phyloP scores from a whole-genome alignment of 192 early-diverging fungal species.

The Backusella australiensis region DNA sequence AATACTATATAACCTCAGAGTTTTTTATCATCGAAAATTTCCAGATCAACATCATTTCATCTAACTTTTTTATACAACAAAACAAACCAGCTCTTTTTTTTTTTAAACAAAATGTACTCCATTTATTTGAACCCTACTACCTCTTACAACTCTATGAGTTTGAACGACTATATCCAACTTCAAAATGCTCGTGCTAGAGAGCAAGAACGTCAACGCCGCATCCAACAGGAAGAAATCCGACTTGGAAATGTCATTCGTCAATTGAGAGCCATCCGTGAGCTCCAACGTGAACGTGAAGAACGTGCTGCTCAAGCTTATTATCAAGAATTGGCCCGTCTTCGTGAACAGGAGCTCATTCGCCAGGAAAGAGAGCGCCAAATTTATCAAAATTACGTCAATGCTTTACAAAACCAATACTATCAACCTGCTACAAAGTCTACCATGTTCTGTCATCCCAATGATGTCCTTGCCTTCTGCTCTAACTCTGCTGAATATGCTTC shows the following conservation, averaged over 20 bases:
- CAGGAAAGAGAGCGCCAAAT: conserved; percentile 2
- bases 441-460: not conserved
- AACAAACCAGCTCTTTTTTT: not conserved
- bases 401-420: not conserved
- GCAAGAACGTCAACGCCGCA: conserved; percentile 5
- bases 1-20: not conserved
- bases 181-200: not conserved
- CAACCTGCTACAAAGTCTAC: not conserved
- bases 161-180: not conserved
- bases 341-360: not conserved
- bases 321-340: not conserved
- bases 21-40: not conserved
- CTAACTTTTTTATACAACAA: not conserved
- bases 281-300: conserved; percentile 4
- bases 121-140: not conserved
- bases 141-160: not conserved
- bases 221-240: not conserved
- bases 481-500: not conserved
- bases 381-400: not conserved
- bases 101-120: not conserved
- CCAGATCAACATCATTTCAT: not conserved
- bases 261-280: not conserved
- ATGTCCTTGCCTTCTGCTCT: not conserved
- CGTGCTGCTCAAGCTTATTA: conserved; percentile 1
- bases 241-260: not conserved